Conservation (phyloP, 2,329 filamentous ascomycete species). For the Fusarium agapanthi region DNA sequence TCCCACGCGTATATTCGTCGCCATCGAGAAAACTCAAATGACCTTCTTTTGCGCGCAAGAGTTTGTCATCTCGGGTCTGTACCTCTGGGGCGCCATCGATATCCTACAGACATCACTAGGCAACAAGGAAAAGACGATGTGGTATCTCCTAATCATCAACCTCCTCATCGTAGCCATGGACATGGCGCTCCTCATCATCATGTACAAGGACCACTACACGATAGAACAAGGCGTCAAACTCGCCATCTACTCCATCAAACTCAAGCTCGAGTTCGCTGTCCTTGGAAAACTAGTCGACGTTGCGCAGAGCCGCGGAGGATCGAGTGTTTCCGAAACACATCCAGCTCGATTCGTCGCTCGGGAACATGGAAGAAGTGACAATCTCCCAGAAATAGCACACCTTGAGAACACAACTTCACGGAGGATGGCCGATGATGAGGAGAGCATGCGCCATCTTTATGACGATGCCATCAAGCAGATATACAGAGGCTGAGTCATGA, state of each 20-base stretch:
- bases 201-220: conserved; percentile 9
- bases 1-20: neutral
- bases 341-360: neutral
- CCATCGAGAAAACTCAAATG: conserved; percentile 18
- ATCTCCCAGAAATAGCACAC: neutral
- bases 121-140: conserved; percentile 16
- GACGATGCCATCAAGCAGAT: conserved; percentile 24
- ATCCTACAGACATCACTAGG: conserved; percentile 18
- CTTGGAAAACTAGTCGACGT: conserved; percentile 48
- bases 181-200: conserved; percentile 19
- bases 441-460: conserved; percentile 11
- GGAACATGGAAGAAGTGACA: neutral
- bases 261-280: conserved; percentile 50
- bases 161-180: conserved; percentile 30
- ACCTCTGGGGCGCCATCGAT: conserved; percentile 10
- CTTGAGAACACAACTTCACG: neutral
- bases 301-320: conserved; percentile 38
- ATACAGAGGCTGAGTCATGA: neutral
- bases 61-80: conserved; percentile 5
- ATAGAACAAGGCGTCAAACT: conserved; percentile 19
- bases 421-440: neutral
- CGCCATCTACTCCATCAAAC: conserved; percentile 38
- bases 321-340: neutral
- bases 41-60: conserved; percentile 18
- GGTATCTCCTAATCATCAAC: conserved; percentile 25